phyloP scores from a whole-genome alignment of 2,329 filamentous ascomycete genomes.

The Scedosporium boydii region DNA sequence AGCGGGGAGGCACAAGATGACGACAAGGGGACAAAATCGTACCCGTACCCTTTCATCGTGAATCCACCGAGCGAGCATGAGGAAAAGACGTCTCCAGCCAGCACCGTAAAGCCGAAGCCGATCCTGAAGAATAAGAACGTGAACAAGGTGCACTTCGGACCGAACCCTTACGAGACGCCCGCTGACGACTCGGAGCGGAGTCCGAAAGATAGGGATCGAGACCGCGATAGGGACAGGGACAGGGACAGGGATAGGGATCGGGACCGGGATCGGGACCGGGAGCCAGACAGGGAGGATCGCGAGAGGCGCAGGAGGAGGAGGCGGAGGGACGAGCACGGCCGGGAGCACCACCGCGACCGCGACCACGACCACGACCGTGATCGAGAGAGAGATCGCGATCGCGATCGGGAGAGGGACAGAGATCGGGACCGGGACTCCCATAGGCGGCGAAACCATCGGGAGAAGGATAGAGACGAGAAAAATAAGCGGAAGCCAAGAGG shows the following conservation, averaged over 20 bases:
- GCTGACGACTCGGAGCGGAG: conserved; percentile 18
- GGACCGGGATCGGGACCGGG: conserved; percentile 21
- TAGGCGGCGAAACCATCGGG: conserved; percentile 9
- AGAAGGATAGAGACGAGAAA: conserved; percentile 20
- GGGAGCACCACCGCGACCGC: conserved; percentile 27
- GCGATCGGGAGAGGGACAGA: conserved; percentile 22
- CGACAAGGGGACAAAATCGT: conserved; percentile 22
- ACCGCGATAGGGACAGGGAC: conserved; percentile 22
- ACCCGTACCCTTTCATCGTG: conserved; percentile 28
- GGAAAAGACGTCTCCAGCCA: conserved; percentile 20
- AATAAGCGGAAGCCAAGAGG: conserved; percentile 33
- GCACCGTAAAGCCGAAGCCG: conserved; percentile 37
- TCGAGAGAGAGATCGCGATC: conserved; percentile 30
- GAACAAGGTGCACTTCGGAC: conserved; percentile 45
- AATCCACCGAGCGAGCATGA: conserved; percentile 22
- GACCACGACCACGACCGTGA: conserved; percentile 33
- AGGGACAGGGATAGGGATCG: conserved; percentile 11
- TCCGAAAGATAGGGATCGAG: conserved; percentile 22
- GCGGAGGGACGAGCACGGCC: conserved; percentile 25
- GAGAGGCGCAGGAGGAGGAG: conserved; percentile 22
- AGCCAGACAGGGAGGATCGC: conserved; percentile 16
- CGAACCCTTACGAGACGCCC: conserved; percentile 34
- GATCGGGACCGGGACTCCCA: conserved; percentile 12
- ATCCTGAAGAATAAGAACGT: conserved; percentile 54
- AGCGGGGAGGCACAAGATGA: conserved; percentile 21